Percentiles rank a stretch among this genome's conserved stretches.
phyloP scores from a whole-genome alignment of 169 alveolate species.

The Eimeria zaria region DNA sequence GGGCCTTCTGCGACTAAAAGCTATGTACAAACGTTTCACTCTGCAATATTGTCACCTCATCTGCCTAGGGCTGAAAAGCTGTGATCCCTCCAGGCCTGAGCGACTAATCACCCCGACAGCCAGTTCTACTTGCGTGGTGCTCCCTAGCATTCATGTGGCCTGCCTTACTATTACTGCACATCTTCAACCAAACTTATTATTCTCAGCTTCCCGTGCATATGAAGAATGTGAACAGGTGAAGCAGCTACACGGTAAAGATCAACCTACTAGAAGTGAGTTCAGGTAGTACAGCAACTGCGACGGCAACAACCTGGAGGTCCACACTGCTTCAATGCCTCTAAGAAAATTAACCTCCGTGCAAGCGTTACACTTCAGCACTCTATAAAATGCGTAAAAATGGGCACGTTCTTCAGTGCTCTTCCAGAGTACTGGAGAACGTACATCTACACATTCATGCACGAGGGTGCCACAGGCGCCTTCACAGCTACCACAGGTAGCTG shows the following conservation, averaged over 20 bases:
- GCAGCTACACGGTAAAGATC: not conserved
- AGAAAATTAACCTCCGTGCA: not conserved
- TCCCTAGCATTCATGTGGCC: not conserved
- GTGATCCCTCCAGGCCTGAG: not conserved
- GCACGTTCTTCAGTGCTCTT: not conserved
- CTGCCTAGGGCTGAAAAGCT: not conserved
- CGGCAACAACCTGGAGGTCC: not conserved
- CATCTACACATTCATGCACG: not conserved
- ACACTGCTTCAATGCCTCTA: not conserved
- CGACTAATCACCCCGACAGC: not conserved
- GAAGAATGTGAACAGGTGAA: not conserved
- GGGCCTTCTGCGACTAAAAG: not conserved
- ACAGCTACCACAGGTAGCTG: not conserved
- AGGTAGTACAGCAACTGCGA: not conserved
- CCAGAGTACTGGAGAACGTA: too few relatives aligned
- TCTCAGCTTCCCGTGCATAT: not conserved
- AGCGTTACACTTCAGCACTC: not conserved
- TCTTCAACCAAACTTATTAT: not conserved
- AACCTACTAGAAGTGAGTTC: not conserved
- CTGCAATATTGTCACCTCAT: not conserved
- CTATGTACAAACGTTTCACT: not conserved
- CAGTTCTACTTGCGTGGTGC: not conserved
- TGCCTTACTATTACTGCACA: not conserved
- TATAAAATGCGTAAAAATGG: not conserved
- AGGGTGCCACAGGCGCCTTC: too few relatives aligned